phyloP scores from a whole-genome alignment of 345 rosid genomes.

The Salix suchowensis region DNA sequence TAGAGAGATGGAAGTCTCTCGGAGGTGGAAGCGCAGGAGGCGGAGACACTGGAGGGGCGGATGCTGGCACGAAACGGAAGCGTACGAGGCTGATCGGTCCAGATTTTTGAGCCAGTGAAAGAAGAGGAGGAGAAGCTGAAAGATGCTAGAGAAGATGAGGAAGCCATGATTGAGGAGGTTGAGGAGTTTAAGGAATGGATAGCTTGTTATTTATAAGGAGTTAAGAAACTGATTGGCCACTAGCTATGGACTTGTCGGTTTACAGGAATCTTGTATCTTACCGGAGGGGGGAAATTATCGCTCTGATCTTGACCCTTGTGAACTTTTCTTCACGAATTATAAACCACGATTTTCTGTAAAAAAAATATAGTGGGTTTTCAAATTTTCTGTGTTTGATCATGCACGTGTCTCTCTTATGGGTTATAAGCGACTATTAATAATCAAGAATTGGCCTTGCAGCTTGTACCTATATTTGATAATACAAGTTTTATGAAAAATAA shows the following conservation, averaged over 20 bases:
- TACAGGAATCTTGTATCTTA: neutral
- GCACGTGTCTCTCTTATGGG: too few species aligned
- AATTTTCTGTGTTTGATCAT: too few species aligned
- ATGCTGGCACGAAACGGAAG: slow-evolving; percentile 16
- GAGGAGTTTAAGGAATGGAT: neutral
- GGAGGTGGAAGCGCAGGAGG: slow-evolving; percentile 36
- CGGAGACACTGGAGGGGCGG: slow-evolving; percentile 36
- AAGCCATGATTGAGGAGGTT: slow-evolving; percentile 16
- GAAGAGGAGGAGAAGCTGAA: slow-evolving; percentile 13
- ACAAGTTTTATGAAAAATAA: too few species aligned
- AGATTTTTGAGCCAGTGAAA: slow-evolving; percentile 15
- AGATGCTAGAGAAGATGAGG: slow-evolving; percentile 20
- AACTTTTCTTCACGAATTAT: neutral
- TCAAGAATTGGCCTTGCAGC: too few species aligned
- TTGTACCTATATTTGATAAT: too few species aligned
- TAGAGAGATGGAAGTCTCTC: slow-evolving; percentile 38
- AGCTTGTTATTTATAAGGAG: slow-evolving; percentile 10
- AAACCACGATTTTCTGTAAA: neutral
- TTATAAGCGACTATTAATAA: too few species aligned
- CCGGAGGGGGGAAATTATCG: neutral
- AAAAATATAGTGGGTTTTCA: too few species aligned
- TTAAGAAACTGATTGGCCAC: neutral
- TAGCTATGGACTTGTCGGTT: neutral
- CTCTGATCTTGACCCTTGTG: neutral
- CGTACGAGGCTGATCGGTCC: neutral